Percentiles rank a stretch among this genome's conserved stretches.
Conservation (phyloP, 2,329 filamentous ascomycete species). For the Aspergillus chevalieri region DNA sequence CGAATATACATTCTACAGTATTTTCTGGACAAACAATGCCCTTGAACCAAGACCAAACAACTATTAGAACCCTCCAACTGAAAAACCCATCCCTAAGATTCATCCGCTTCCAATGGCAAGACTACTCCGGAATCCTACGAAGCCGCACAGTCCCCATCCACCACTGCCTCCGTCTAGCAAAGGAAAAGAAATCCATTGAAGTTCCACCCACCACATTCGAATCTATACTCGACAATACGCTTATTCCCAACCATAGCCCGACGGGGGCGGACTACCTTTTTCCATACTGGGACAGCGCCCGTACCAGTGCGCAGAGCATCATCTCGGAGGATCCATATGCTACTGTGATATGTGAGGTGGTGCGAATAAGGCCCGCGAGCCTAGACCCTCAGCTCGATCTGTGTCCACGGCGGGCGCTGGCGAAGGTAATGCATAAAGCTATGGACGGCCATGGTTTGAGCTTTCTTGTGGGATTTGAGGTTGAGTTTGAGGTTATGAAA, state of each 20-base stretch:
- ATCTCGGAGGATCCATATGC: background rate
- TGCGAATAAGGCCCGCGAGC: background rate
- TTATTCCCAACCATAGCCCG: too few relatives aligned
- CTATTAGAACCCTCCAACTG: too few relatives aligned
- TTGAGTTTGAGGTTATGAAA: constrained; percentile 9
- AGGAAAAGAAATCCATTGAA: background rate
- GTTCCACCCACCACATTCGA: background rate
- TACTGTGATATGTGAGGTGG: background rate
- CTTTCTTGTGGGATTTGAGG: constrained; percentile 10
- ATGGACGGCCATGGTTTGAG: background rate
- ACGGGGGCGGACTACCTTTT: background rate
- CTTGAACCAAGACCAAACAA: too few relatives aligned
- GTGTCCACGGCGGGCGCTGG: constrained; percentile 5
- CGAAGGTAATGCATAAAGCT: constrained; percentile 1
- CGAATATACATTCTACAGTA: too few relatives aligned
- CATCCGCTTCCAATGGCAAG: background rate
- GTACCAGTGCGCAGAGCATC: background rate
- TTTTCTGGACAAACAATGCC: too few relatives aligned
- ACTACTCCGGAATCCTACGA: background rate
- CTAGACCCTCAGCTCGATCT: background rate
- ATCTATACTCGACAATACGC: background rate
- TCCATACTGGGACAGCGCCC: background rate
- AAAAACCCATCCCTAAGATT: background rate
- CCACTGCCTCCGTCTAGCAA: background rate
- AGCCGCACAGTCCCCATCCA: background rate